A percentile compares a stretch with the other conserved stretches of the same genome.
Conservation (phyloP, 257 asterid species). For the Solanum pinnatisectum region DNA sequence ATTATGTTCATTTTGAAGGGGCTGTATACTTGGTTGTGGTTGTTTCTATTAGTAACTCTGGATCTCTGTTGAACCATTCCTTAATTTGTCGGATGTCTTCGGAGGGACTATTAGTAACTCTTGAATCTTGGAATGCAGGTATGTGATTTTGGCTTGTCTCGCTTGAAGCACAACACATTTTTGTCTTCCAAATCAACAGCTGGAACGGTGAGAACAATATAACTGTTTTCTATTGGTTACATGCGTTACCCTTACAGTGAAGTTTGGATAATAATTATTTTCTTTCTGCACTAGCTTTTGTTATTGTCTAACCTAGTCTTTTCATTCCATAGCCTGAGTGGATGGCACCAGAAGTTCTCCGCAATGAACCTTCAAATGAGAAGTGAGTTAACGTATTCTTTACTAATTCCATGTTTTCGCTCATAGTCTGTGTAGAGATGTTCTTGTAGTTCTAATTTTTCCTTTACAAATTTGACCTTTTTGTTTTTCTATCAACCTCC, state of each 20-base stretch:
- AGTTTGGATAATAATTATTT: background rate
- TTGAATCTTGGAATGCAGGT: conserved; percentile 50
- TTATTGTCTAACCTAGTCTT: background rate
- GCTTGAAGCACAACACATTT: conserved; percentile 97
- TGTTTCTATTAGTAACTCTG: background rate
- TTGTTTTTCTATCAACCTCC: background rate
- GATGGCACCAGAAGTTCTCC: conserved; percentile 99
- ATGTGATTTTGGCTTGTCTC: conserved; percentile 94
- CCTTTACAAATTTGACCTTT: background rate
- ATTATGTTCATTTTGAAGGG: background rate
- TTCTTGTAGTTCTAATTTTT: conserved; percentile 2
- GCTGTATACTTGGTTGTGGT: background rate
- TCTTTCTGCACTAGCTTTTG: background rate
- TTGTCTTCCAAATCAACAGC: conserved; percentile 98
- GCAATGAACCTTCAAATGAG: conserved; percentile 96
- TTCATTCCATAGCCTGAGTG: conserved; percentile 73
- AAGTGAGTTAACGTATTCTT: conserved; percentile 49
- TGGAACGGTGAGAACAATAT: conserved; percentile 67
- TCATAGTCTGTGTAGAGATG: background rate
- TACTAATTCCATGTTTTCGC: background rate
- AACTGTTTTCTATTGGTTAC: background rate
- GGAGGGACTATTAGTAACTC: background rate
- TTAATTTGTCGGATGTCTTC: background rate
- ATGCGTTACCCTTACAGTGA: background rate
- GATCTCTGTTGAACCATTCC: background rate